Evolutionary conservation across 495 filamentous ascomycete species (phyloP).

Genomic region (Wilcoxina mikolae): DNA sequence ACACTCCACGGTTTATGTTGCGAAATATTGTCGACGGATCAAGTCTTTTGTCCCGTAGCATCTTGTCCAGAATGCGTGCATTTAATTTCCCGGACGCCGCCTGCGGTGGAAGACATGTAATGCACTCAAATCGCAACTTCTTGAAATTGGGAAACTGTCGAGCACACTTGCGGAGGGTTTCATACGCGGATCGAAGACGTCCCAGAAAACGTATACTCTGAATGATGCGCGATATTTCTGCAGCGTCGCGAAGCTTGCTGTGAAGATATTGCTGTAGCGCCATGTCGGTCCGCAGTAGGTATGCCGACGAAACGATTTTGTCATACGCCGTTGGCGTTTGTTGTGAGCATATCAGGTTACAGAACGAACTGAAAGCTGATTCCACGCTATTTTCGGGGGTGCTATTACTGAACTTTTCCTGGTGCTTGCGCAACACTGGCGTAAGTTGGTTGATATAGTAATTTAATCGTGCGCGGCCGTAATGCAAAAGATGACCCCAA

Average conservation of each 20-base stretch:
- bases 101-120: neutral
- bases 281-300: neutral
- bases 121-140: neutral
- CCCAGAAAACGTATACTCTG: neutral
- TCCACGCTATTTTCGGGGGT: neutral
- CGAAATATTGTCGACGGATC: neutral
- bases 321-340: neutral
- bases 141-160: neutral
- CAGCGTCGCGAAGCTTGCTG: neutral
- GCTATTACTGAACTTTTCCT: neutral
- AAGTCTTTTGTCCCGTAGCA: neutral
- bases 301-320: neutral
- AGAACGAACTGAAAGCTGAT: neutral
- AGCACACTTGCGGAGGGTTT: neutral
- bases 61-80: neutral
- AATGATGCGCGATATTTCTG: neutral
- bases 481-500: too few species aligned
- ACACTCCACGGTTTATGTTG: neutral
- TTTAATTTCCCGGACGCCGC: neutral
- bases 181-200: neutral
- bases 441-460: neutral
- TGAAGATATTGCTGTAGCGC: neutral
- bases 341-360: neutral
- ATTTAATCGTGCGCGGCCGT: too few species aligned
- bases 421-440: neutral